These are phyloP conservation scores for Boletellus emodensis DNA, from an alignment of 768 basidiomycete species.

Conservation along the genomic window DNA sequence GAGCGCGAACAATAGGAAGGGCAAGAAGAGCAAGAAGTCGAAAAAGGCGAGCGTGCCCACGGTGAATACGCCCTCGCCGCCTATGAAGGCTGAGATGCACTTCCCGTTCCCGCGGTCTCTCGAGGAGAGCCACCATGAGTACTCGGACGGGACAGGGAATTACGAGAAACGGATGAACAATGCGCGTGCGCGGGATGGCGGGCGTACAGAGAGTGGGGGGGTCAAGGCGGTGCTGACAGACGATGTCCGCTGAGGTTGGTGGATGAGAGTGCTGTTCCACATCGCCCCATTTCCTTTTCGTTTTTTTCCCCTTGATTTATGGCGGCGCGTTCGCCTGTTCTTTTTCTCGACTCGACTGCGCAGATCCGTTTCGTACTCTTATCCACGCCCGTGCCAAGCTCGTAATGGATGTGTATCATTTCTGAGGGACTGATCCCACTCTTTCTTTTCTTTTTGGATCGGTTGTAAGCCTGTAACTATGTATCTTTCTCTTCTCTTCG, in stretches of 20 bases:
- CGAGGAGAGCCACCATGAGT: constrained; percentile 33
- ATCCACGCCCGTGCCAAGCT: constrained; percentile 9
- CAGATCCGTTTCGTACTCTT: constrained; percentile 10
- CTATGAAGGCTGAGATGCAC: constrained; percentile 35
- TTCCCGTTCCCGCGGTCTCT: constrained; percentile 64
- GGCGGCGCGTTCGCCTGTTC: constrained; percentile 4
- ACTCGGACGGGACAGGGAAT: constrained; percentile 22
- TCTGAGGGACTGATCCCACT: constrained; percentile 1
- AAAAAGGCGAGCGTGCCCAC: constrained; percentile 35
- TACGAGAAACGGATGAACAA: constrained; percentile 62
- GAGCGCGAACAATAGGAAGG: constrained; percentile 24
- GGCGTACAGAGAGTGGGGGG: constrained; percentile 83
- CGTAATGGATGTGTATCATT: constrained; percentile 23
- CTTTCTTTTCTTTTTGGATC: constrained; percentile 7
- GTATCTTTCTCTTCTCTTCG: constrained; percentile 12
- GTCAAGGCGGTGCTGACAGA: constrained; percentile 67
- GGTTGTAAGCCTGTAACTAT: constrained; percentile 14
- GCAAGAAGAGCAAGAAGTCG: constrained; percentile 36
- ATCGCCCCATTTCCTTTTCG: neutral
- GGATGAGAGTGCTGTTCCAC: constrained; percentile 12
- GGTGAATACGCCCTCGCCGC: constrained; percentile 36
- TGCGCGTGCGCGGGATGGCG: constrained; percentile 71
- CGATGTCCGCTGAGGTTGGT: constrained; percentile 21
- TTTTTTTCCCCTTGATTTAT: constrained; percentile 7
- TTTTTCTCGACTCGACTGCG: neutral